Base-by-base conservation (phyloP, 257 asterid species). In the Gentiana dahurica region DNA sequence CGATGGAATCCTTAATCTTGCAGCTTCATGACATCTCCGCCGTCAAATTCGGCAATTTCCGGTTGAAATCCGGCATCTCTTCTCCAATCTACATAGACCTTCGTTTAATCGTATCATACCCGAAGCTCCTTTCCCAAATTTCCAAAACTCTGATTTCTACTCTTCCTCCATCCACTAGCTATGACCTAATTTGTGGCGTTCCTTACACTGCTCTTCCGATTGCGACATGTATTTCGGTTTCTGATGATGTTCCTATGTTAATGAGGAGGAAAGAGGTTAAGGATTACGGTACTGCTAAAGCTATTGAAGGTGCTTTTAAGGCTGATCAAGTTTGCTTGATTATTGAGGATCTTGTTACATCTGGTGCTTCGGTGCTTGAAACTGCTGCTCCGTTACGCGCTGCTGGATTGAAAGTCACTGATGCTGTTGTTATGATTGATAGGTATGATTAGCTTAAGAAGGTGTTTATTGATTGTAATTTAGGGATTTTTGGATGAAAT, bases 31-130 rank as follows among this genome's bases (percentile, higher is more conserved):
- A 87, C 62, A 87, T 91, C 67, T 59, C 90, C 51, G 98, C 98
- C 78, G 95, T 91, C 11, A 91, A 91, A 57, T 87, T 91, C 85
- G 98, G 98, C 38, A 78, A 78, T 69, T 87, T 88, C 83, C 85
- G 83, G 84, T 81, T 92, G 54, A 92, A 92, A 72, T 92, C 98
- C 45, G 98, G 98, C 70, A 92, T 92, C 67, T 61, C 77, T 24
- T 91, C 98, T 8, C 98, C 98, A 5, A 87, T 91, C 68, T 91
- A 91, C 82, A 85, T 91, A 51, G 98, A 91, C 80, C 98, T 91
- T 65, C 95, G 98, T 55, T 79, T 91, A 63, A 85, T 87, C 9
- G 92, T 91, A 37, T 91, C 98, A 8, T 85, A 87, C 67, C 98
- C 98, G 8, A 53, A 81, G 8, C 81, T 91, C 53, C 95, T 91